These are phyloP conservation scores for Pseudonitzschia delicatissima DNA, from an alignment of 108 stramenopile species.

Conservation along the genomic window DNA sequence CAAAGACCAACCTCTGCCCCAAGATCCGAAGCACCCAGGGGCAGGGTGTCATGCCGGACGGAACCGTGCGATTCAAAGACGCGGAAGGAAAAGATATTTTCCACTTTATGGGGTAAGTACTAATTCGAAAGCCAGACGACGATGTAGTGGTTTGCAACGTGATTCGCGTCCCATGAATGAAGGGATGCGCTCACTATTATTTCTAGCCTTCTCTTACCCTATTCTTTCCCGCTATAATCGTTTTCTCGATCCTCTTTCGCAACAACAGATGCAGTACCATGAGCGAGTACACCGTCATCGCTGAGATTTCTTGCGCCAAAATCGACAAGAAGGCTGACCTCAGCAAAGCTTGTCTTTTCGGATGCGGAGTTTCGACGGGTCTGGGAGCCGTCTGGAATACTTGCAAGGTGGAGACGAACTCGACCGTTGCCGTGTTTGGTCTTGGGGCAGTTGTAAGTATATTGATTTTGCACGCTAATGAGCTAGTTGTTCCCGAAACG, in stretches of 20 bases:
- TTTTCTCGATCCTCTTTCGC: not conserved
- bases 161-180: not conserved
- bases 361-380: constrained; percentile 85
- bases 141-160: not conserved
- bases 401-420: constrained; percentile 81
- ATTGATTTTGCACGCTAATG: too few relatives aligned
- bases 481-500: not conserved
- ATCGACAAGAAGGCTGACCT: constrained; percentile 79
- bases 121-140: not conserved
- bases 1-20: constrained; percentile 91
- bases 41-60: constrained; percentile 83
- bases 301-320: constrained; percentile 92
- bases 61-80: constrained; percentile 72
- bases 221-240: not conserved
- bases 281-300: constrained; percentile 92
- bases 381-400: constrained; percentile 95
- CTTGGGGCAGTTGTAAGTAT: constrained; percentile 81
- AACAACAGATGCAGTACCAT: constrained; percentile 75
- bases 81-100: constrained; percentile 84
- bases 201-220: not conserved
- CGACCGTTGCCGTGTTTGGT: constrained; percentile 92
- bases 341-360: constrained; percentile 90
- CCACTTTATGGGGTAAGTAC: constrained; percentile 90
- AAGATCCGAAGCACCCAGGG: constrained; percentile 84
- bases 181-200: not conserved